Conservation (phyloP, 805 yeast genomes). For the Peterozyma xylosa region DNA sequence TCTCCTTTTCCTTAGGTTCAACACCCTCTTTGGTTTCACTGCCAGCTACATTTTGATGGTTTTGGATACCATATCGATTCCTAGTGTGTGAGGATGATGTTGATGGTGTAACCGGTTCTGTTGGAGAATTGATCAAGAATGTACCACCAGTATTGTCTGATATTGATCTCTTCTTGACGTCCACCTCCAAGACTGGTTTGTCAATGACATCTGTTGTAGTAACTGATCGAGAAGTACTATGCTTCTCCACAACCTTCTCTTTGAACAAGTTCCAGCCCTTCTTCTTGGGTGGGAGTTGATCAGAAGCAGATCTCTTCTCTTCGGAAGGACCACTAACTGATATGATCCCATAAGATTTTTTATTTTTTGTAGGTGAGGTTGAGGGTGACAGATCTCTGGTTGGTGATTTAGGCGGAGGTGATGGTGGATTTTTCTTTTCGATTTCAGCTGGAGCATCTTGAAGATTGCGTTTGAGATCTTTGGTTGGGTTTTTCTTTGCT, state of each 20-base stretch:
- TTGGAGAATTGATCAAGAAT: too few relatives aligned
- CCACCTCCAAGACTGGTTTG: not conserved
- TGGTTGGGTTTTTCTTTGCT: slow-evolving; percentile 9
- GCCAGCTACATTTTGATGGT: not conserved
- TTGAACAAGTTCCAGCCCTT: slow-evolving; percentile 12
- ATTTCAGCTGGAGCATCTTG: not conserved
- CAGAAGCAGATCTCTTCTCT: not conserved
- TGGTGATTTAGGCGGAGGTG: slow-evolving; percentile 3
- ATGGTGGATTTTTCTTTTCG: not conserved
- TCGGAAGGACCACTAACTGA: too few relatives aligned
- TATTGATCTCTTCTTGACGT: not conserved
- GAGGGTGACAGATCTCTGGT: not conserved
- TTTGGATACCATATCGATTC: slow-evolving; percentile 18
- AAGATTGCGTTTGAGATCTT: not conserved
- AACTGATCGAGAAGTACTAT: not conserved
- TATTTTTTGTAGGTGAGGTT: not conserved
- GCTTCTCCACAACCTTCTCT: slow-evolving; percentile 7
- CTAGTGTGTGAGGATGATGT: slow-evolving; percentile 15
- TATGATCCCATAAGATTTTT: not conserved
- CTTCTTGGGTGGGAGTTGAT: not conserved
- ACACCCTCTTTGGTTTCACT: slow-evolving; percentile 2
- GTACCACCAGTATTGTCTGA: not conserved
- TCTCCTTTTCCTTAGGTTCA: slow-evolving; percentile 5
- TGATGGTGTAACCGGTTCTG: not conserved
- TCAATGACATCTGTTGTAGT: not conserved